phyloP scores from a whole-genome alignment of 2,329 filamentous ascomycete genomes.

The Neonectria ditissima region DNA sequence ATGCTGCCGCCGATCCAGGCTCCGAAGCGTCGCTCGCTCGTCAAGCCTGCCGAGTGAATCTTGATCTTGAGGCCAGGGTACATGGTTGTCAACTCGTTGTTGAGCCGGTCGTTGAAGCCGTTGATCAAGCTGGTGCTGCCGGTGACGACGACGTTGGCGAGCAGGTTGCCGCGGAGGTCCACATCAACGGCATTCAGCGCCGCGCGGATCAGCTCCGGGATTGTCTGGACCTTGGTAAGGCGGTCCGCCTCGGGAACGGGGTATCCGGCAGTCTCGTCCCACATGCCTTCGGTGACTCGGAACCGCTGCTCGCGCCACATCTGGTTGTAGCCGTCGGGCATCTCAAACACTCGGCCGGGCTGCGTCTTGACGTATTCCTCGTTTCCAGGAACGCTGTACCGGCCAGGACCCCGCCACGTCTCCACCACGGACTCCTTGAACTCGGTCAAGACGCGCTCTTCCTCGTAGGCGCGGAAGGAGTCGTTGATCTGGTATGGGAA shows the following conservation, averaged over 20 bases:
- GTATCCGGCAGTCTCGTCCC: conserved; percentile 84
- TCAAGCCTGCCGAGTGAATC: conserved; percentile 86
- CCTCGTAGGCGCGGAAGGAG: conserved; percentile 85
- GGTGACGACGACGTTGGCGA: conserved; percentile 92
- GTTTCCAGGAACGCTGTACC: conserved; percentile 73
- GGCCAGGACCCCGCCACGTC: conserved; percentile 85
- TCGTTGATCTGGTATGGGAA: conserved; percentile 72
- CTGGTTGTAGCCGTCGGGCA: conserved; percentile 96
- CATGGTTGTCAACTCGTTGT: conserved; percentile 82
- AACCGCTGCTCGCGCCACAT: conserved; percentile 92
- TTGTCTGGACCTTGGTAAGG: conserved; percentile 79
- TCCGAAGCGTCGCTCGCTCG: conserved; percentile 89
- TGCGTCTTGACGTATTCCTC: conserved; percentile 79
- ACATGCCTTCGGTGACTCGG: conserved; percentile 87
- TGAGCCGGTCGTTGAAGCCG: conserved; percentile 91
- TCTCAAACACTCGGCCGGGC: conserved; percentile 91
- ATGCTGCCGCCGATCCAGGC: conserved; percentile 98
- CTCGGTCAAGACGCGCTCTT: conserved; percentile 92
- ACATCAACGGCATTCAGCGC: conserved; percentile 86
- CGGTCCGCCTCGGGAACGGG: conserved; percentile 57
- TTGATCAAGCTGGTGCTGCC: conserved; percentile 89
- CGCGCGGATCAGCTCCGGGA: conserved; percentile 84
- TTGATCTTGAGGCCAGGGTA: conserved; percentile 90
- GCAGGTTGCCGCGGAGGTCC: conserved; percentile 84
- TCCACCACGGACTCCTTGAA: conserved; percentile 99